A percentile compares a stretch with the other conserved stretches of the same genome.
phyloP scores from a whole-genome alignment of 139 green algal species.

The Volvox reticuliferus region DNA sequence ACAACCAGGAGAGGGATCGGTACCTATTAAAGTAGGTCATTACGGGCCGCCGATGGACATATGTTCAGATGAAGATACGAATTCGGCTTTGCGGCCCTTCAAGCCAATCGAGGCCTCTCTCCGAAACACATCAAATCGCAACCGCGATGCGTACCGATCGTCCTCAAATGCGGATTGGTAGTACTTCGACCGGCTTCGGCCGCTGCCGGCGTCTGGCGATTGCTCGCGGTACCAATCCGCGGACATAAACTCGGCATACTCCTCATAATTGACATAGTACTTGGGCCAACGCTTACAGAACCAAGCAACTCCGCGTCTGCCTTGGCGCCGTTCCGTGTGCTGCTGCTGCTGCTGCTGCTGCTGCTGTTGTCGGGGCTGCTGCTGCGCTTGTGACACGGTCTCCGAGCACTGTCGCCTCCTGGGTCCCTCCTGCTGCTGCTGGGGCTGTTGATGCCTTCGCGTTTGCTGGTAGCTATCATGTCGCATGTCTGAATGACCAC shows the following conservation, averaged over 20 bases:
- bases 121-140: too few relatives aligned
- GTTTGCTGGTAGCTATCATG: too few relatives aligned
- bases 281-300: conserved; percentile 5
- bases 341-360: background rate
- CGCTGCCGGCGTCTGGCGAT: background rate
- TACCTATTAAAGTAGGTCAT: too few relatives aligned
- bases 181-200: conserved; percentile 4
- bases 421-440: background rate
- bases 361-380: background rate
- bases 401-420: background rate
- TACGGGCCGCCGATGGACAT: too few relatives aligned
- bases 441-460: conserved; percentile 7
- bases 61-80: too few relatives aligned
- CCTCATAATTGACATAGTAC: conserved; percentile 20
- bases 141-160: background rate
- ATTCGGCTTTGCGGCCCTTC: too few relatives aligned
- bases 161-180: conserved; percentile 17
- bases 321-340: background rate
- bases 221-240: background rate
- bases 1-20: too few relatives aligned
- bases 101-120: too few relatives aligned
- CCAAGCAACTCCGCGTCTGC: background rate
- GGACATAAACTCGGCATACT: conserved; percentile 26
- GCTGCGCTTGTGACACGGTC: background rate
- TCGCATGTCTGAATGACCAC: too few relatives aligned